Evolutionary conservation across 345 rosid species (phyloP).

Genomic region (Raphanus raphanistrum): DNA sequence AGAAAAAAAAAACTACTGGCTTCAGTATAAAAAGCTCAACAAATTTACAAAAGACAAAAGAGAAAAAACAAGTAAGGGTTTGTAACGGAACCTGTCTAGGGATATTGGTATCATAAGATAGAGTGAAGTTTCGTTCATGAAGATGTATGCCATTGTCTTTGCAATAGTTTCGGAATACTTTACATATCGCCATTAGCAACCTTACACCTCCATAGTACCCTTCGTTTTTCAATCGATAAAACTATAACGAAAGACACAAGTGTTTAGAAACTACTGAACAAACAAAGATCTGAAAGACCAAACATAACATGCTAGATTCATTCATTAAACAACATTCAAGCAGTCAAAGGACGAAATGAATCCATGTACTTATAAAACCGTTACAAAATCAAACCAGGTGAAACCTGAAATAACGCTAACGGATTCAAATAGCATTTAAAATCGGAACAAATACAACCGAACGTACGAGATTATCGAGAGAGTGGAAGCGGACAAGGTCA

Average conservation of each 20-base stretch:
- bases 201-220: conserved; percentile 93
- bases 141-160: conserved; percentile 57
- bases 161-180: conserved; percentile 59
- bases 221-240: conserved; percentile 63
- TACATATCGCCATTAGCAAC: conserved; percentile 84
- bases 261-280: background rate
- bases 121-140: conserved; percentile 54
- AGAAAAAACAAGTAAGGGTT: background rate
- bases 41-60: background rate
- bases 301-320: background rate
- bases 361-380: background rate
- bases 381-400: background rate
- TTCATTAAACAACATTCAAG: background rate
- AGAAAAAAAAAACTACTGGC: background rate
- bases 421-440: background rate
- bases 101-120: conserved; percentile 85
- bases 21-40: no score
- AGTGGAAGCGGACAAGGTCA: conserved; percentile 68
- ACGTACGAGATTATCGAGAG: conserved; percentile 63
- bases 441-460: background rate
- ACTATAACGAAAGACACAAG: background rate
- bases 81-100: conserved; percentile 69
- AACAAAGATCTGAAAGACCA: background rate
- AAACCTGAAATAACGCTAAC: background rate
- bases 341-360: background rate